Conservation (phyloP, 139 green algal genomes). For the Ettlia oleoabundans region DNA sequence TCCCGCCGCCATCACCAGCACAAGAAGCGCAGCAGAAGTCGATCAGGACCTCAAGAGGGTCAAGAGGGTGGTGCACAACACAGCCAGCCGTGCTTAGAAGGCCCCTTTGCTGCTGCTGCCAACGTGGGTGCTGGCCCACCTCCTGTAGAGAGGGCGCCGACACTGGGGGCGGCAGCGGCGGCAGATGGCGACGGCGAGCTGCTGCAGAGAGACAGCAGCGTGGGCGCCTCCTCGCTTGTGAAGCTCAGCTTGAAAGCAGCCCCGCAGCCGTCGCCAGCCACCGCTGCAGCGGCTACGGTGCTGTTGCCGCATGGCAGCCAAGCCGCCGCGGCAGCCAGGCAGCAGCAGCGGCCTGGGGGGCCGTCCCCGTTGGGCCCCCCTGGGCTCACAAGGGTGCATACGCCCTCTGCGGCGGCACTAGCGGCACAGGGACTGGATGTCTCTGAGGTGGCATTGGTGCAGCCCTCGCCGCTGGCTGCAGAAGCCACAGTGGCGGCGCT, state of each 20-base stretch:
- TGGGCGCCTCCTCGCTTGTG: constrained; percentile 1
- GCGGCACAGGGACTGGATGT: constrained; percentile 5
- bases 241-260: background rate
- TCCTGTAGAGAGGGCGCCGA: background rate
- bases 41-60: background rate
- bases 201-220: constrained; percentile 8
- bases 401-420: background rate
- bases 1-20: background rate
- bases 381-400: background rate
- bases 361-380: background rate
- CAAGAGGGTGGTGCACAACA: background rate
- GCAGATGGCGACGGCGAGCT: background rate
- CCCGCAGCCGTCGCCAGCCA: background rate
- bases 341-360: background rate
- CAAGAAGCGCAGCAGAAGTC: constrained; percentile 15
- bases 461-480: constrained; percentile 11
- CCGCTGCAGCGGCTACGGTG: background rate
- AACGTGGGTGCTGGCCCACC: no score
- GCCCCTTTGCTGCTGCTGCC: background rate
- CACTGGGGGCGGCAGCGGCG: no score
- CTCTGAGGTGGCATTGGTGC: background rate
- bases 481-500: constrained; percentile 12
- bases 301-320: background rate
- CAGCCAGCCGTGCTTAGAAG: background rate
- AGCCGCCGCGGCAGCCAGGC: background rate